A percentile compares a stretch with the other conserved stretches of the same genome.
Conservation (phyloP, 2,329 filamentous ascomycete genomes). For the Calonectria hawksworthii region DNA sequence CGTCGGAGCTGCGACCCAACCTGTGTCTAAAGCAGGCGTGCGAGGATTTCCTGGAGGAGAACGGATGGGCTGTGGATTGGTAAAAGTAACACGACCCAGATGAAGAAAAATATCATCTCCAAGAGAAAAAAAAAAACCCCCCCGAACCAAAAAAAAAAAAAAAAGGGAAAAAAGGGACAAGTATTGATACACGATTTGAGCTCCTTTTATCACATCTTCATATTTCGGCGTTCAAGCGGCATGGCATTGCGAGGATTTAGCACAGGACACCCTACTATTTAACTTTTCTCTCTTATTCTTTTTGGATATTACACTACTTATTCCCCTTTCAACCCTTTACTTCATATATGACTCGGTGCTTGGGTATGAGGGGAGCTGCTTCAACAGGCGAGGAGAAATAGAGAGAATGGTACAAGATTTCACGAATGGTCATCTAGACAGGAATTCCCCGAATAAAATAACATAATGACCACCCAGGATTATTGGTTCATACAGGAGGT, state of each 20-base stretch:
- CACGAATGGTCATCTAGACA: not conserved
- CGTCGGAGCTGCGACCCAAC: constrained; percentile 83
- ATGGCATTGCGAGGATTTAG: constrained; percentile 1
- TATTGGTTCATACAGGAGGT: not conserved
- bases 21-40: constrained; percentile 85
- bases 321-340: not conserved
- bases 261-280: not conserved
- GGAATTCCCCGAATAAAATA: not conserved
- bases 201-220: not conserved
- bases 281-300: constrained; percentile 1
- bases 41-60: constrained; percentile 85
- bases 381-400: not conserved
- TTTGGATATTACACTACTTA: not conserved
- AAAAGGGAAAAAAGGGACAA: not conserved
- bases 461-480: not conserved
- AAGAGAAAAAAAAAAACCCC: not conserved
- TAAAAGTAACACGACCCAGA: constrained; percentile 54
- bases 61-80: constrained; percentile 96
- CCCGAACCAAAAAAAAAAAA: not conserved
- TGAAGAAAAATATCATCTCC: not conserved
- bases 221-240: constrained; percentile 11
- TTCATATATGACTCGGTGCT: constrained; percentile 30
- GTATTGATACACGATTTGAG: not conserved
- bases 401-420: not conserved
- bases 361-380: not conserved